Evolutionary conservation across 768 basidiomycete species (phyloP).

Genomic region (Termitomyces sp.): DNA sequence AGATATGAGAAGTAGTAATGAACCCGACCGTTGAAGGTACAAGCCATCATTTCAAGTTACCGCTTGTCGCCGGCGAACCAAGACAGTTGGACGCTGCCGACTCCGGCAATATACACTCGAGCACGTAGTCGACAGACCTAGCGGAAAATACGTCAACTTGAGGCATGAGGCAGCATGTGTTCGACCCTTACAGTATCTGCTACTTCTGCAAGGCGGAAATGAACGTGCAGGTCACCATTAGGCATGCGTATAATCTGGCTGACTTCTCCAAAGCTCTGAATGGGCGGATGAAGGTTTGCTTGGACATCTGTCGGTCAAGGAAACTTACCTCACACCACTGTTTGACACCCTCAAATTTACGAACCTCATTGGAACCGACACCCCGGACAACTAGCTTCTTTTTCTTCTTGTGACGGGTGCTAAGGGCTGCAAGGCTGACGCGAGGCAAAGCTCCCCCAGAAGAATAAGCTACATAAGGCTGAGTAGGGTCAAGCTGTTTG

Average conservation of each 20-base stretch:
- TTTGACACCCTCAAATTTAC: slow-evolving; percentile 62
- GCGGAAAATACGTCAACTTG: slow-evolving; percentile 1
- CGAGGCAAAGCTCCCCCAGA: slow-evolving; percentile 26
- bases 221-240: slow-evolving; percentile 74
- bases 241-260: slow-evolving; percentile 68
- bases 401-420: slow-evolving; percentile 40
- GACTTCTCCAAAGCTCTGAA: slow-evolving; percentile 70
- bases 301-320: background rate
- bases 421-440: slow-evolving; percentile 33
- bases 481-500: slow-evolving; percentile 15
- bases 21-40: slow-evolving; percentile 3
- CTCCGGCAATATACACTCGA: slow-evolving; percentile 66
- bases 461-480: slow-evolving; percentile 33
- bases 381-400: slow-evolving; percentile 71
- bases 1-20: background rate
- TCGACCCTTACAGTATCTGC: slow-evolving; percentile 63
- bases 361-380: slow-evolving; percentile 51
- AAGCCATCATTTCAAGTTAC: slow-evolving; percentile 13
- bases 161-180: background rate
- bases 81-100: slow-evolving; percentile 74
- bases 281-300: background rate
- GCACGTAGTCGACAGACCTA: slow-evolving; percentile 79
- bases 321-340: slow-evolving; percentile 69
- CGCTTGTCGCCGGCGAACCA: slow-evolving; percentile 60
- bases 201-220: slow-evolving; percentile 70